Evolutionary conservation across 768 basidiomycete species (phyloP), one percentile per base, ranked within the genome.

Genomic region (Hericium coralloides): DNA sequence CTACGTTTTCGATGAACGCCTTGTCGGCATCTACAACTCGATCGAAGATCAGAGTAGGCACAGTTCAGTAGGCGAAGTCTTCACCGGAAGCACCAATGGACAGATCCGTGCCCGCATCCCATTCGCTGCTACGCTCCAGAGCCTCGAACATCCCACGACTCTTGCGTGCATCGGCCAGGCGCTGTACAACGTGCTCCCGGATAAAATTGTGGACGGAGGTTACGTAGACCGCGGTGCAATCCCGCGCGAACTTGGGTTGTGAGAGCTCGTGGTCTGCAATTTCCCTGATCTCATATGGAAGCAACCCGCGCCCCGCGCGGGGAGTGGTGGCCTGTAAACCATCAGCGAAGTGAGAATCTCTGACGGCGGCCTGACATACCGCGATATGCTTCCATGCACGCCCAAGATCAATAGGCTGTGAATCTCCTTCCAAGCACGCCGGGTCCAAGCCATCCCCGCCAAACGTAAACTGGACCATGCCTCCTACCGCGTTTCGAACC

Each of bases 361-460:
- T 25, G 20, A 55, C n/a, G 26, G 20, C 31, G 20, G 10, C 12
- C 4, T 10, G 9, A 65, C 78, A 64, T 67, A 90, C 92, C 66
- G 77, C 76, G 56, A 92, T 87, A 72, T 97, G 94, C 38, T 73
- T 82, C 87, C 95, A 91, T 25, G 90, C 86, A 52, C 97, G 80
- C 49, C 82, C 79, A 59, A 93, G 89, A 62, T 97, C 95, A 56
- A 98, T 81, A 2, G 97, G 97, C 61, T 90, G 89, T 8, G 91
- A 89, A 63, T 98, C 97, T 38, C 93, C 95, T 71, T 98, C 97
- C 26, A 98, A 77, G 65, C 90, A 93, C 48, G 93, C 95, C 1
- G 97, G 97, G 69, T 99, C 97, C 38, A 99, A 77, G 52, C 93
- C 95, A 68, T 99, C 97, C 64, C 97, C 95, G 31, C 97, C 97